These are phyloP conservation scores for Lotus japonicus DNA, from an alignment of 306 rosid genomes.

Conservation along the genomic window DNA sequence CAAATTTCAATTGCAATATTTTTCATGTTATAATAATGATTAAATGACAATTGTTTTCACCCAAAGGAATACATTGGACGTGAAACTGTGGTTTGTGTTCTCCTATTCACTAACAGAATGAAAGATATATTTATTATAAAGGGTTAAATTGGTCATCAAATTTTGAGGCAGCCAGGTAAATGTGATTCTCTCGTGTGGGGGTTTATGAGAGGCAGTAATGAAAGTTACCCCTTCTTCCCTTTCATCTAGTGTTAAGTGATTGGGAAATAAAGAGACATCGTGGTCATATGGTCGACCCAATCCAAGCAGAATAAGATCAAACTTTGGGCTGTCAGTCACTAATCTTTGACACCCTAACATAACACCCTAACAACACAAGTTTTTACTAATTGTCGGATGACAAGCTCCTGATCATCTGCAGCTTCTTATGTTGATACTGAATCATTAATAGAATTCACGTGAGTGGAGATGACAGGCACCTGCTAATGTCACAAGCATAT, in stretches of 20 bases:
- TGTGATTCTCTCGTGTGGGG: conserved; percentile 97
- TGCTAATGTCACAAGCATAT: conserved; percentile 29
- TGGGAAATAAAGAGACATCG: conserved; percentile 81
- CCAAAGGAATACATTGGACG: too few relatives aligned
- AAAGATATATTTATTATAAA: too few relatives aligned
- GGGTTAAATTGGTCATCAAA: too few relatives aligned
- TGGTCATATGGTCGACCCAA: conserved; percentile 91
- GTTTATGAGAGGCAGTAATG: conserved; percentile 82
- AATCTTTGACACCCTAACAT: conserved; percentile 73
- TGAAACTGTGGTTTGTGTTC: too few relatives aligned
- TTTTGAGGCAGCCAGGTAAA: conserved; percentile 90
- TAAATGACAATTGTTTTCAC: too few relatives aligned
- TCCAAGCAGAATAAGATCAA: conserved; percentile 93
- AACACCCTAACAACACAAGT: conserved; percentile 64
- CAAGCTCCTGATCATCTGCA: conserved; percentile 81
- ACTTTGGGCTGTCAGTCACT: conserved; percentile 95
- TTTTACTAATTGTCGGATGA: conserved; percentile 82
- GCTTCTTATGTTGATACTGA: conserved; percentile 92
- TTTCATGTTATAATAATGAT: too few relatives aligned
- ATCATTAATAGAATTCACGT: conserved; percentile 83
- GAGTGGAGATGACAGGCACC: conserved; percentile 90
- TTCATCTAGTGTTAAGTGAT: conserved; percentile 60
- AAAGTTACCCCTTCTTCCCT: conserved; percentile 85
- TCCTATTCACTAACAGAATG: too few relatives aligned
- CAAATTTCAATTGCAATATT: too few relatives aligned